Percentiles rank a stretch among this genome's conserved stretches.
phyloP scores from a whole-genome alignment of 495 filamentous ascomycete species.

The Penicillium longicatenatum region DNA sequence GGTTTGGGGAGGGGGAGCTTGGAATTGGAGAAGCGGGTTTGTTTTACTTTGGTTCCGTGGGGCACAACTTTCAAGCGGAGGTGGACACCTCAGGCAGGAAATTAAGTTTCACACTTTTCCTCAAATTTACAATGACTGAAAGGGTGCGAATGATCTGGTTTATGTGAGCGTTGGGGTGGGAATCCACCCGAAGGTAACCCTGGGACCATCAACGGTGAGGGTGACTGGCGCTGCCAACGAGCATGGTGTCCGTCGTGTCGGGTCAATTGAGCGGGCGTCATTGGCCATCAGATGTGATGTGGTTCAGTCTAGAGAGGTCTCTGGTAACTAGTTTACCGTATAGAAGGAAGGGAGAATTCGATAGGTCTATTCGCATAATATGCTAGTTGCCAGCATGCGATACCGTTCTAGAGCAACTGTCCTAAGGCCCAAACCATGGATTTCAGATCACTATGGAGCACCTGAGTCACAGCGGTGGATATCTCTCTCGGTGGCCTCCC shows the following conservation, averaged over 20 bases:
- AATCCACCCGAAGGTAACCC: neutral
- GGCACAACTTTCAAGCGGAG: neutral
- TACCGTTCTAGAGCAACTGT: too few relatives aligned
- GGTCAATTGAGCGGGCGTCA: conserved; percentile 6
- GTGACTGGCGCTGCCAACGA: conserved; percentile 5
- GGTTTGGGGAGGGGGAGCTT: too few relatives aligned
- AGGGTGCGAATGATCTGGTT: neutral
- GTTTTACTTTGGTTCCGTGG: conserved; percentile 3
- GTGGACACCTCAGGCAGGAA: conserved; percentile 23
- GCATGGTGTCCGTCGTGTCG: conserved; percentile 6
- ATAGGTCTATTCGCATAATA: neutral
- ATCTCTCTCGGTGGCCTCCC: too few relatives aligned
- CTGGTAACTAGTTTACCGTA: neutral
- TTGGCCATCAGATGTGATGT: conserved; percentile 5
- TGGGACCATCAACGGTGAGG: neutral
- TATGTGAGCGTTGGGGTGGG: neutral
- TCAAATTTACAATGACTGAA: neutral
- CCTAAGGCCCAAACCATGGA: too few relatives aligned
- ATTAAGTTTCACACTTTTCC: neutral
- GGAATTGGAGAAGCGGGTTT: neutral
- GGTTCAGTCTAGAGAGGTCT: neutral
- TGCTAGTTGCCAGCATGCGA: too few relatives aligned
- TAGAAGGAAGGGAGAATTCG: neutral
- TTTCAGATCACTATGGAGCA: too few relatives aligned
- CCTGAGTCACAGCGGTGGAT: too few relatives aligned